Conservation (phyloP, 1,139 yeast species). For the Diutina scorzettiae region DNA sequence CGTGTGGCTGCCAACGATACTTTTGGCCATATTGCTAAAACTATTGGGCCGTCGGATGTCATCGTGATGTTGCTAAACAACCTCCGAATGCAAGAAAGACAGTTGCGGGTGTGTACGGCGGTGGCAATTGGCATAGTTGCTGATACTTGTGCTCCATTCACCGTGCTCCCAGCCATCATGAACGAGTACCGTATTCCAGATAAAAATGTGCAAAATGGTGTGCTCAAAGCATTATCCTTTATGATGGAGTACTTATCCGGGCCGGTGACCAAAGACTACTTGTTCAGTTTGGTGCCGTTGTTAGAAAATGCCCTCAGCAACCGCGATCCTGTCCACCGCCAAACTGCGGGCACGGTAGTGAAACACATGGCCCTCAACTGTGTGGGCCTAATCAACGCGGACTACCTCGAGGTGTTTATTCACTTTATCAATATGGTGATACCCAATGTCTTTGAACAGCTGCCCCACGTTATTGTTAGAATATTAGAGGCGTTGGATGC, state of each 20-base stretch:
- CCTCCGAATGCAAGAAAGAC: conserved; percentile 88
- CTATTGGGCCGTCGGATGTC: conserved; percentile 95
- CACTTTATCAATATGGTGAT: conserved; percentile 65
- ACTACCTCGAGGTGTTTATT: conserved; percentile 45
- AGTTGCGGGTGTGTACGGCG: conserved; percentile 91
- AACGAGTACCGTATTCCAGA: conserved; percentile 92
- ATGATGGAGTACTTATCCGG: conserved; percentile 88
- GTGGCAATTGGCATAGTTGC: conserved; percentile 98
- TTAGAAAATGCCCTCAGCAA: conserved; percentile 87
- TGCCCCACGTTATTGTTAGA: conserved; percentile 86
- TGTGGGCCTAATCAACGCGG: conserved; percentile 60
- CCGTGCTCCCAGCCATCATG: conserved; percentile 94
- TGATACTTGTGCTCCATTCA: conserved; percentile 84
- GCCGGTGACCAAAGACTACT: conserved; percentile 60
- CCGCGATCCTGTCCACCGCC: conserved; percentile 87
- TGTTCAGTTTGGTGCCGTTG: conserved; percentile 70
- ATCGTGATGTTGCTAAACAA: conserved; percentile 75
- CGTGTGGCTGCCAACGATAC: conserved; percentile 82
- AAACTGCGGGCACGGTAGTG: conserved; percentile 86
- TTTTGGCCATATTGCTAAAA: conserved; percentile 83
- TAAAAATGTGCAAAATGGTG: conserved; percentile 90
- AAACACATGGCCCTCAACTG: conserved; percentile 75
- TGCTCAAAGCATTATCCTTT: conserved; percentile 83
- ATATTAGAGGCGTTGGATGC: conserved; percentile 76
- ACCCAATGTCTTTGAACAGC: conserved; percentile 84